phyloP scores from a whole-genome alignment of 2,329 filamentous ascomycete genomes.

The Botrytis galanthina region DNA sequence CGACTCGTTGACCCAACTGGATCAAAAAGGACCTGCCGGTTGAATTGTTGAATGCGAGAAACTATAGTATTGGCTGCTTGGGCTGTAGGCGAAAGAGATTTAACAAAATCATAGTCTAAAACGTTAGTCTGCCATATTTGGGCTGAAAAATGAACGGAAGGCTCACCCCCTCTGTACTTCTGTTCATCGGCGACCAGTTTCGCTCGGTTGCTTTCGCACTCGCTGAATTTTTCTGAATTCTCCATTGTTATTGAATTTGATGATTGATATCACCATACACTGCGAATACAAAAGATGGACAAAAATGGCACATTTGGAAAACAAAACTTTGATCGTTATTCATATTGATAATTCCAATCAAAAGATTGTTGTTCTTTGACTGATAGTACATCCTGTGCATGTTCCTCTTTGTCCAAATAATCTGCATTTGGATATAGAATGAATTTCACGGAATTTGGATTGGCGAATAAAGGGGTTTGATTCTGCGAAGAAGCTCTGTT shows the following conservation, averaged over 20 bases:
- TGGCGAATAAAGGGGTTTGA: not conserved
- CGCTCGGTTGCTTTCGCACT: not conserved
- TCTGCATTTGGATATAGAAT: not conserved
- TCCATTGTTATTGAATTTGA: not conserved
- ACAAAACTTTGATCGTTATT: not conserved
- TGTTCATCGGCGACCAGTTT: not conserved
- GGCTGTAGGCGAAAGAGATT: slow-evolving; percentile 73
- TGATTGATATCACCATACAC: not conserved
- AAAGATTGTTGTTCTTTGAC: not conserved
- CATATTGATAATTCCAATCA: no score
- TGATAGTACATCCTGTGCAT: not conserved
- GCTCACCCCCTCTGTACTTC: not conserved
- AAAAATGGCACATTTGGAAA: not conserved
- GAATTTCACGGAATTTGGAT: not conserved
- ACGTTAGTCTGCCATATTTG: not conserved
- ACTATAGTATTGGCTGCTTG: slow-evolving; percentile 74
- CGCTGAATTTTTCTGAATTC: not conserved
- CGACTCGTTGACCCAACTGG: slow-evolving; percentile 47
- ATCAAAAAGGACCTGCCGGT: slow-evolving; percentile 63
- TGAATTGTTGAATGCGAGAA: slow-evolving; percentile 68
- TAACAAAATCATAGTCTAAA: slow-evolving; percentile 64
- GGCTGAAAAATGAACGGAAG: not conserved
- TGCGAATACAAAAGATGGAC: not conserved
- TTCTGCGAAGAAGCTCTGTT: not conserved
- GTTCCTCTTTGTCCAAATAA: not conserved